A percentile compares a stretch with the other conserved stretches of the same genome.
These are phyloP conservation scores for Tinospora cordifolia DNA, from an alignment of 164 flowering plant genomes.

Conservation along the genomic window DNA sequence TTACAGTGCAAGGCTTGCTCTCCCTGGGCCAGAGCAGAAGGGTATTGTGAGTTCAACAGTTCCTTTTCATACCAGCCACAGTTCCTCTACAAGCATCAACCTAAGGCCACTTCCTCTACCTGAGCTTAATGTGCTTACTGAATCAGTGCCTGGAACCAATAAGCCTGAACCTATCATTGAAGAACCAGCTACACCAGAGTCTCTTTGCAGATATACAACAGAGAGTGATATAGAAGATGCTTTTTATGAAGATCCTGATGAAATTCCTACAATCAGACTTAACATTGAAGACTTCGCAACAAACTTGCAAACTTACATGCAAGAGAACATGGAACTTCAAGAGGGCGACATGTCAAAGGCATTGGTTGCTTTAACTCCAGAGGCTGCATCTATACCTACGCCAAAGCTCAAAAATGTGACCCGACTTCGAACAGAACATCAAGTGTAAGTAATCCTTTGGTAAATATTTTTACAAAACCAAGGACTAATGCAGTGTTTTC, in stretches of 20 bases:
- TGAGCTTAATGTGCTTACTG: conserved; percentile 16
- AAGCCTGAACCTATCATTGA: conserved; percentile 59
- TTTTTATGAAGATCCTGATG: conserved; percentile 60
- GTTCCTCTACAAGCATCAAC: conserved; percentile 14
- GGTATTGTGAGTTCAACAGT: conserved; percentile 38
- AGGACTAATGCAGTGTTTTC: no score
- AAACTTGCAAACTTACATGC: conserved; percentile 59
- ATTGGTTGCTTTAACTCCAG: conserved; percentile 46
- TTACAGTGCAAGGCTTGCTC: conserved; percentile 85
- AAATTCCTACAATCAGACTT: conserved; percentile 80
- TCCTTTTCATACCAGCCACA: conserved; percentile 23
- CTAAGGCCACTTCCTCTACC: conserved; percentile 29
- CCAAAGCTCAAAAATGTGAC: conserved; percentile 52
- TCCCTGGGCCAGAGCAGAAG: conserved; percentile 84
- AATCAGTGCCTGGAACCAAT: conserved; percentile 10
- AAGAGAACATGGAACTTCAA: conserved; percentile 57
- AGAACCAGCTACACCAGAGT: conserved; percentile 75
- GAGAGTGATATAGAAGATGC: conserved; percentile 67
- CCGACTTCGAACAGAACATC: conserved; percentile 68
- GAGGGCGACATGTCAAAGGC: conserved; percentile 72
- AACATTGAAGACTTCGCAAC: conserved; percentile 58
- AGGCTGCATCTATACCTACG: conserved; percentile 54
- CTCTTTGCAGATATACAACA: conserved; percentile 33
- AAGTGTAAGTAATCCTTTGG: conserved; percentile 23
- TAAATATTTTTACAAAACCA: neutral